Conservation (phyloP, 108 stramenopile species). For the Fragilaria crotonensis region DNA sequence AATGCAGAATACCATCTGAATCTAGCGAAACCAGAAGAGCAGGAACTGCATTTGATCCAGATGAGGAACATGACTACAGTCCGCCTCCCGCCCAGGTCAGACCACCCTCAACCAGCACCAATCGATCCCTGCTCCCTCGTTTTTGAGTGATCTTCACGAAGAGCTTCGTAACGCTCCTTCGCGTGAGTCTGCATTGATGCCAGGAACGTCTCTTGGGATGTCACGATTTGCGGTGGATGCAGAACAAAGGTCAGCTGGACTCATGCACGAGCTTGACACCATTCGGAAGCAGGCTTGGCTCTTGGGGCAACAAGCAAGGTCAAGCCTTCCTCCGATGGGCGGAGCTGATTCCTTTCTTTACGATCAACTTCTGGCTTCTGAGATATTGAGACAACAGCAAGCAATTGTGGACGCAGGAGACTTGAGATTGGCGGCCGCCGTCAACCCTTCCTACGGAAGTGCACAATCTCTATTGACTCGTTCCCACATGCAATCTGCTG, state of each 20-base stretch:
- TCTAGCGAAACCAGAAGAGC: neutral
- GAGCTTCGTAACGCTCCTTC: neutral
- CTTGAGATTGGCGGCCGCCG: no score
- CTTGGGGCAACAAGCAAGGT: no score
- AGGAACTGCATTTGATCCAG: neutral
- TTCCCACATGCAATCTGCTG: no score
- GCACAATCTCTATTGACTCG: no score
- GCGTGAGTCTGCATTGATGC: no score
- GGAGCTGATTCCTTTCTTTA: no score
- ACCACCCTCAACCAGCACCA: neutral
- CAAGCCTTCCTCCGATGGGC: no score
- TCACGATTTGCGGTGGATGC: neutral
- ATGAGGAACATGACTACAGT: neutral
- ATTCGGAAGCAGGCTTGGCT: neutral
- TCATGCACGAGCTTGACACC: neutral
- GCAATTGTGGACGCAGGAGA: no score
- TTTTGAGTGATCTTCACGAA: neutral
- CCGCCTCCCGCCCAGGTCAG: neutral
- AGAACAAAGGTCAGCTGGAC: neutral
- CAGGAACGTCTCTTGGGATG: no score
- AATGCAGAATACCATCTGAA: conserved; percentile 10
- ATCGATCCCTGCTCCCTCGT: neutral
- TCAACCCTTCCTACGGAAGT: no score
- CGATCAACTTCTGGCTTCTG: no score
- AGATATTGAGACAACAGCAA: no score